Percentiles rank a stretch among this genome's conserved stretches.
Conservation (phyloP, 1,139 yeast species). For the Lizanozyma gosingica region DNA sequence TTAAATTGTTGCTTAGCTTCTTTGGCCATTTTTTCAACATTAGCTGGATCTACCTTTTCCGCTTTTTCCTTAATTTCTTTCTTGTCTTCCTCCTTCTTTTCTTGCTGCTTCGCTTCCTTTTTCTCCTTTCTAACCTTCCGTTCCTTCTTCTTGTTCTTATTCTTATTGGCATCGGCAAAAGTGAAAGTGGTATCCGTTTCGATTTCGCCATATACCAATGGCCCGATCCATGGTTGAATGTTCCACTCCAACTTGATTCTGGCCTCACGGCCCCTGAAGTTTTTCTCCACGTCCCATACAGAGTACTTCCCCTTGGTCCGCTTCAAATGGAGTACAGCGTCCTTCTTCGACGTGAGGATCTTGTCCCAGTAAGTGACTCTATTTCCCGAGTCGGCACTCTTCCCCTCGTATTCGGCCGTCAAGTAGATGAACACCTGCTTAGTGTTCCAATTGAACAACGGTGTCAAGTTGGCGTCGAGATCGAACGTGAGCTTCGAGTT, state of each 20-base stretch:
- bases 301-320: constrained; percentile 66
- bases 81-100: background rate
- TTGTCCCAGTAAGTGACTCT: constrained; percentile 88
- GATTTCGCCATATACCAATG: constrained; percentile 62
- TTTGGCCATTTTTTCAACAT: too few relatives aligned
- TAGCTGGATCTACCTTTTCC: too few relatives aligned
- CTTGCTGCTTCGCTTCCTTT: background rate
- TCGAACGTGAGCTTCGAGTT: constrained; percentile 69
- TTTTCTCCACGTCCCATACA: constrained; percentile 77
- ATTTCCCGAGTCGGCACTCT: constrained; percentile 39
- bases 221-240: constrained; percentile 85
- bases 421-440: constrained; percentile 87
- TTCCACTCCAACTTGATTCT: constrained; percentile 77
- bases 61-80: background rate
- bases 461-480: constrained; percentile 52
- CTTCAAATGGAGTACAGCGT: constrained; percentile 46
- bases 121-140: background rate
- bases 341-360: constrained; percentile 51
- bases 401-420: constrained; percentile 81
- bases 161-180: constrained; percentile 18
- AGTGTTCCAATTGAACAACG: constrained; percentile 93
- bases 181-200: constrained; percentile 16
- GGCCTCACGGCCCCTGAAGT: constrained; percentile 62
- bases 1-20: too few relatives aligned
- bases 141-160: constrained; percentile 3